Percentiles rank a stretch among this genome's conserved stretches.
Conservation (phyloP, 2,329 filamentous ascomycete genomes). For the Xylaria polymorpha region DNA sequence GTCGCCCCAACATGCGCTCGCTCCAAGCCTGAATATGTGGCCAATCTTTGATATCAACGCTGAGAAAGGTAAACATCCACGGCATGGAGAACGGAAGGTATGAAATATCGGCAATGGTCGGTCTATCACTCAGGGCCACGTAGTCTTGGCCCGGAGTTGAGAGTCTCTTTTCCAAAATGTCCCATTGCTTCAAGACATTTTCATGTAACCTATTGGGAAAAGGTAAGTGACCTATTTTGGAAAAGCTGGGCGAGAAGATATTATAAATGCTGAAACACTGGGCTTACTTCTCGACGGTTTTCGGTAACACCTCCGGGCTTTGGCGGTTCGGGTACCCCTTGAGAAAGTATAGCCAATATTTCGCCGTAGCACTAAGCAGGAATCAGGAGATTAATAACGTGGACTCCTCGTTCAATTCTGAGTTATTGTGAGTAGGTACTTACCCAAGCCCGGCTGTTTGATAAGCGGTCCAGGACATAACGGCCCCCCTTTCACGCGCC, state of each 20-base stretch:
- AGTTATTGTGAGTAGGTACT: slow-evolving; percentile 1
- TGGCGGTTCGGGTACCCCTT: slow-evolving; percentile 46
- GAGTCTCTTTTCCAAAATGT: slow-evolving; percentile 46
- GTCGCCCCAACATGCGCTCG: slow-evolving; percentile 44
- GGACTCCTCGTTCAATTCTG: not conserved
- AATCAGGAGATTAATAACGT: not conserved
- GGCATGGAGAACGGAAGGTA: slow-evolving; percentile 54
- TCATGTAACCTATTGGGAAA: slow-evolving; percentile 40
- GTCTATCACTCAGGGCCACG: slow-evolving; percentile 51
- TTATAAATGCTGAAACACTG: too few relatives aligned
- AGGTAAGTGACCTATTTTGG: too few relatives aligned
- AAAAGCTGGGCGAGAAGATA: too few relatives aligned
- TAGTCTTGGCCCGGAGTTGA: slow-evolving; percentile 46
- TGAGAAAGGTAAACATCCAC: slow-evolving; percentile 52
- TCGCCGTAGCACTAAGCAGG: slow-evolving; percentile 46
- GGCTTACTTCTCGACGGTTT: slow-evolving; percentile 33
- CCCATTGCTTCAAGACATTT: slow-evolving; percentile 47
- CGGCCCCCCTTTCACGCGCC: slow-evolving; percentile 45
- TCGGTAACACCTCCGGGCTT: slow-evolving; percentile 42
- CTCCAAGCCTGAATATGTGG: slow-evolving; percentile 49
- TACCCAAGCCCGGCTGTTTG: slow-evolving; percentile 53
- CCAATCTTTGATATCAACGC: slow-evolving; percentile 49
- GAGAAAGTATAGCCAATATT: slow-evolving; percentile 53
- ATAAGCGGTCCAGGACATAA: slow-evolving; percentile 52
- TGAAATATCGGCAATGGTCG: slow-evolving; percentile 52